Conservation (phyloP, 1,139 yeast genomes). For the Lizanozyma gosingica region DNA sequence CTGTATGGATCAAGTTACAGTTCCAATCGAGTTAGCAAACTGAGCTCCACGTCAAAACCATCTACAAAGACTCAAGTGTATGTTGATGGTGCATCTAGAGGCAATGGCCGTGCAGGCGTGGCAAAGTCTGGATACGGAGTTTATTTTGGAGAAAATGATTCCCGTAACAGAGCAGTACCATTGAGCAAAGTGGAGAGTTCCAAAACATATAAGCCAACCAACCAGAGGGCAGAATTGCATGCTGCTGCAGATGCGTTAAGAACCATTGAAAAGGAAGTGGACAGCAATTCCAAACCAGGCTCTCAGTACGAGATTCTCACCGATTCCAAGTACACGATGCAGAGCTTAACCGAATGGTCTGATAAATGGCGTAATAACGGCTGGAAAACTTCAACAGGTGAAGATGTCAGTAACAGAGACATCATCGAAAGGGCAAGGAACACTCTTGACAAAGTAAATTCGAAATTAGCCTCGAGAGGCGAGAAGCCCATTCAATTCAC, state of each 20-base stretch:
- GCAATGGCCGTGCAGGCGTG: conserved; percentile 34
- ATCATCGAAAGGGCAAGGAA: conserved; percentile 27
- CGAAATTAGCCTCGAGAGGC: conserved; percentile 14
- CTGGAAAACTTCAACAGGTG: conserved; percentile 39
- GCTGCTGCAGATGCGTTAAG: conserved; percentile 55
- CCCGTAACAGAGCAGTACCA: conserved; percentile 45
- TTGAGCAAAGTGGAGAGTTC: conserved; percentile 22
- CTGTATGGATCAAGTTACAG: conserved; percentile 1
- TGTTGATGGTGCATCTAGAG: conserved; percentile 66
- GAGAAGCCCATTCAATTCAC: conserved; percentile 30
- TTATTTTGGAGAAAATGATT: conserved; percentile 49
- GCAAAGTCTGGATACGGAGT: conserved; percentile 66
- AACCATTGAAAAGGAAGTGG: conserved; percentile 19
- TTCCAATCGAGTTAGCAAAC: not conserved
- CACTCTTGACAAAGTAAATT: conserved; percentile 20
- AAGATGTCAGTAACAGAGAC: conserved; percentile 43
- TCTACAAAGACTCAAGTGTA: conserved; percentile 21
- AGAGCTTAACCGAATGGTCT: conserved; percentile 43
- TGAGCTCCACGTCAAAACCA: not conserved
- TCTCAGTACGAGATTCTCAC: conserved; percentile 30
- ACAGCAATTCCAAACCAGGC: conserved; percentile 1
- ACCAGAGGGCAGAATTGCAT: conserved; percentile 70
- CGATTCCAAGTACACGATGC: conserved; percentile 51
- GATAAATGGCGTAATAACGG: conserved; percentile 44
- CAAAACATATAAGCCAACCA: conserved; percentile 41